A percentile compares a stretch with the other conserved stretches of the same genome.
These are phyloP conservation scores for Geotrichum candidum DNA, from an alignment of 1,139 yeast genomes.

Conservation along the genomic window DNA sequence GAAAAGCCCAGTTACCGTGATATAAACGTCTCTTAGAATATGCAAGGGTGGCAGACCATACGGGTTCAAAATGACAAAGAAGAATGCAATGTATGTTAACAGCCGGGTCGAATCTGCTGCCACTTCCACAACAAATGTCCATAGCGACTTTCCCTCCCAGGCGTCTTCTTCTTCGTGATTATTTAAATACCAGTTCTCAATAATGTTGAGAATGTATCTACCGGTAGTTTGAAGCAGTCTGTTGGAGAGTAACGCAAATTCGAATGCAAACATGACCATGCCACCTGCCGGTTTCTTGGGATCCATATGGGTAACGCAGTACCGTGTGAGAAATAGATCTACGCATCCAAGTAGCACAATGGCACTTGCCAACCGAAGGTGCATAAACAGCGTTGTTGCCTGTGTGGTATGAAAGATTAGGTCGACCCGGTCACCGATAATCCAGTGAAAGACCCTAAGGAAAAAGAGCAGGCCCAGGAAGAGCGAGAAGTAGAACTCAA, in stretches of 20 bases:
- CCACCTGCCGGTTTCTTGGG: slow-evolving; percentile 33
- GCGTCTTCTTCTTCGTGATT: slow-evolving; percentile 52
- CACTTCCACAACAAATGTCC: slow-evolving; percentile 55
- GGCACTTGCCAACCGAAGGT: slow-evolving; percentile 37
- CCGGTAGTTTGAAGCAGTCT: slow-evolving; percentile 47
- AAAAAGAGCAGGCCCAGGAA: slow-evolving; percentile 43
- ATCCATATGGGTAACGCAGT: slow-evolving; percentile 56
- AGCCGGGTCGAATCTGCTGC: slow-evolving; percentile 39
- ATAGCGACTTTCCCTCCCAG: slow-evolving; percentile 70
- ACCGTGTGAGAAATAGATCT: slow-evolving; percentile 50
- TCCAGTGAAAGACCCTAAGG: slow-evolving; percentile 68
- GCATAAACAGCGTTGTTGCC: slow-evolving; percentile 32
- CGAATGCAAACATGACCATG: slow-evolving; percentile 64
- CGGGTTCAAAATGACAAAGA: slow-evolving; percentile 44
- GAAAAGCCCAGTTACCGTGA: slow-evolving; percentile 46
- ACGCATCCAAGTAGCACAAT: slow-evolving; percentile 41
- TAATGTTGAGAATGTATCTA: slow-evolving; percentile 49
- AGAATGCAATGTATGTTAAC: slow-evolving; percentile 46
- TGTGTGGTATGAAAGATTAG: slow-evolving; percentile 34
- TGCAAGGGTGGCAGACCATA: slow-evolving; percentile 53
- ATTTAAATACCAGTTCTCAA: slow-evolving; percentile 48
- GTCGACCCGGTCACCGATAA: slow-evolving; percentile 43
- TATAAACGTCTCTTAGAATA: slow-evolving; percentile 59
- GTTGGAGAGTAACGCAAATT: slow-evolving; percentile 60
- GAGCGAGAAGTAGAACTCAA: slow-evolving; percentile 43